phyloP scores from a whole-genome alignment of 2,329 filamentous ascomycete genomes.

The Pyrenophora tritici-repentis region DNA sequence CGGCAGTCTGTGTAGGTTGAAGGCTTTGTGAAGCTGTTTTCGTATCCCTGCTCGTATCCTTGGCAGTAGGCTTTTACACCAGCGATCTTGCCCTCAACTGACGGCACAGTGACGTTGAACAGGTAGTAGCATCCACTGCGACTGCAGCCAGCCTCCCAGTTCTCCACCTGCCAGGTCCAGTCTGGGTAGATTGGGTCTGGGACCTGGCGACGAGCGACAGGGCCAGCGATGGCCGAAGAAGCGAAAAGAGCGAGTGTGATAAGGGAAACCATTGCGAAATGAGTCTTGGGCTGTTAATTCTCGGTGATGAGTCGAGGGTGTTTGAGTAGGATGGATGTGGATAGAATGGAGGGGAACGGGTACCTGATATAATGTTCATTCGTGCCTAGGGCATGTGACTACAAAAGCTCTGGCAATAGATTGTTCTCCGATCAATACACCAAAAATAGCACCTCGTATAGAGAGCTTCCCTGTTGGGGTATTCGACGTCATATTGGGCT shows the following conservation, averaged over 20 bases:
- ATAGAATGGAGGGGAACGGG: too few relatives aligned
- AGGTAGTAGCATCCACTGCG: conserved; percentile 28
- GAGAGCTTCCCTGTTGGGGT: too few relatives aligned
- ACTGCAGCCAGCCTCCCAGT: conserved; percentile 25
- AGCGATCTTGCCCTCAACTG: conserved; percentile 10
- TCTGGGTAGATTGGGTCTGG: conserved; percentile 16
- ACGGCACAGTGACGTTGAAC: conserved; percentile 31
- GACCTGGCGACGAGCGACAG: conserved; percentile 2
- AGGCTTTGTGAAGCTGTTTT: conserved; percentile 10
- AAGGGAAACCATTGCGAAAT: conserved; percentile 17
- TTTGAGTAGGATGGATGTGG: too few relatives aligned
- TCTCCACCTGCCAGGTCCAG: conserved; percentile 27
- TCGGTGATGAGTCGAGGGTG: too few relatives aligned
- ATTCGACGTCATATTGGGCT: too few relatives aligned
- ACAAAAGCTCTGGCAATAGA: too few relatives aligned
- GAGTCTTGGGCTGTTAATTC: too few relatives aligned
- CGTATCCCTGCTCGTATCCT: conserved; percentile 21
- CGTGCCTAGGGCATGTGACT: too few relatives aligned
- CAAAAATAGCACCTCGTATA: too few relatives aligned
- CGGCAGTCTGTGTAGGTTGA: conserved; percentile 11
- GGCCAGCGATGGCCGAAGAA: conserved; percentile 8
- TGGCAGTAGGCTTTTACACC: conserved; percentile 24
- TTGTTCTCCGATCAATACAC: too few relatives aligned
- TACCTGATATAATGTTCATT: too few relatives aligned
- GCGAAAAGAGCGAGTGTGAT: conserved; percentile 16